Evolutionary conservation across 2,329 filamentous ascomycete species (phyloP), one percentile per base, ranked within the genome.

Genomic region (Xylaria digitata): DNA sequence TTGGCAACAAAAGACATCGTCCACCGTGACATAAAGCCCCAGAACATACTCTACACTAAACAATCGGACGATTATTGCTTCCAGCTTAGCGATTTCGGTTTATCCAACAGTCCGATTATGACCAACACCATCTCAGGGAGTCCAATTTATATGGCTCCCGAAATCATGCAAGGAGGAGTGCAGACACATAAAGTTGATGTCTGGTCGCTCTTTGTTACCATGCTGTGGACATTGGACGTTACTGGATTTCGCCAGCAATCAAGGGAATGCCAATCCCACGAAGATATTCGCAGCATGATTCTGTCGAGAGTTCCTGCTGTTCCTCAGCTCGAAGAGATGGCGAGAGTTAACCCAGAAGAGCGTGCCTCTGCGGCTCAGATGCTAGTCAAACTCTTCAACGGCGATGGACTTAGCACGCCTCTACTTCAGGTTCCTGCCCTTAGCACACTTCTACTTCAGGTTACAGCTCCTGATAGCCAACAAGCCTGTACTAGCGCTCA

Each of bases 301-400:
- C 15, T n/a, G n/a, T 32, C 26, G 15, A 50, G 23, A 32, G 26
- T 11, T 19, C 4, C 15, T 6, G n/a, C n/a, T 7, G 6, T 13
- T n/a, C 30, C 26, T 5, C 6, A 6, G 8, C 3, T 46, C 19
- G n/a, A 46, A 7, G 40, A 49, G 23, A 72, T 70, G 63, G 63
- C 32, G 9, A 46, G 19, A 6, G 1, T 52, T 4, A n/a, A 56
- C 9, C 55, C 59, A 9, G 21, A 45, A 1, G n/a, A 45, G 9
- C 67, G 70, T 23, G 67, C 65, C 13, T 69, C 70, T 4, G 67
- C 70, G 0, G 70, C 69, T 3, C 67, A 72, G 45, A 72, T 72
- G 66, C 66, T 72, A 2, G 21, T 64, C 19, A 67, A 66, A 13
- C 32, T 7, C 19, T 71, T 61, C 30, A 19, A n/a, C 0, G 65